Conservation (phyloP, 768 basidiomycete species). For the Hemileccinum rubropunctum region DNA sequence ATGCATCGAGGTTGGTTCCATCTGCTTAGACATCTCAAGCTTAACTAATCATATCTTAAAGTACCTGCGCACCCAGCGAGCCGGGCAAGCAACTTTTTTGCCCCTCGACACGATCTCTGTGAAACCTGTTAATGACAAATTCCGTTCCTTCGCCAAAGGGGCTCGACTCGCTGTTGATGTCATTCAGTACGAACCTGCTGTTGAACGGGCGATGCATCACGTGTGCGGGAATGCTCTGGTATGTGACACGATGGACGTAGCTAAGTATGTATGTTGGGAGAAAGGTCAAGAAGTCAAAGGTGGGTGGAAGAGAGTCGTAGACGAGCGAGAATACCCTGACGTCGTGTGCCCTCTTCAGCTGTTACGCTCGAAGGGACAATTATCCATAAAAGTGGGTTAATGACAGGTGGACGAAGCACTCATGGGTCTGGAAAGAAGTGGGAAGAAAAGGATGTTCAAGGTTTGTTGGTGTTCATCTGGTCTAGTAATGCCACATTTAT, state of each 20-base stretch:
- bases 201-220: constrained; percentile 94
- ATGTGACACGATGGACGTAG: constrained; percentile 94
- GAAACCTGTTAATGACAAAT: constrained; percentile 92
- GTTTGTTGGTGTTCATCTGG: constrained; percentile 35
- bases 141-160: constrained; percentile 86
- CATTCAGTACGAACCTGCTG: constrained; percentile 75
- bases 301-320: constrained; percentile 51
- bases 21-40: neutral
- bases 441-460: constrained; percentile 92
- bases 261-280: constrained; percentile 87
- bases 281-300: constrained; percentile 97
- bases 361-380: constrained; percentile 96
- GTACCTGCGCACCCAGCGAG: constrained; percentile 94
- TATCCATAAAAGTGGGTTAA: constrained; percentile 95
- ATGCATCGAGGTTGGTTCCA: constrained; percentile 78
- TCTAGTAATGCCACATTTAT: constrained; percentile 26
- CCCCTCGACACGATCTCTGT: constrained; percentile 97
- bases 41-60: constrained; percentile 28
- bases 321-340: neutral
- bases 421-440: constrained; percentile 80
- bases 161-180: constrained; percentile 85
- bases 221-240: constrained; percentile 94
- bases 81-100: constrained; percentile 96
- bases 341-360: constrained; percentile 44
- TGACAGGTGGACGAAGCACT: constrained; percentile 90